Evolutionary conservation across 495 filamentous ascomycete genomes (phyloP).

Genomic region (Penicillium daleae): DNA sequence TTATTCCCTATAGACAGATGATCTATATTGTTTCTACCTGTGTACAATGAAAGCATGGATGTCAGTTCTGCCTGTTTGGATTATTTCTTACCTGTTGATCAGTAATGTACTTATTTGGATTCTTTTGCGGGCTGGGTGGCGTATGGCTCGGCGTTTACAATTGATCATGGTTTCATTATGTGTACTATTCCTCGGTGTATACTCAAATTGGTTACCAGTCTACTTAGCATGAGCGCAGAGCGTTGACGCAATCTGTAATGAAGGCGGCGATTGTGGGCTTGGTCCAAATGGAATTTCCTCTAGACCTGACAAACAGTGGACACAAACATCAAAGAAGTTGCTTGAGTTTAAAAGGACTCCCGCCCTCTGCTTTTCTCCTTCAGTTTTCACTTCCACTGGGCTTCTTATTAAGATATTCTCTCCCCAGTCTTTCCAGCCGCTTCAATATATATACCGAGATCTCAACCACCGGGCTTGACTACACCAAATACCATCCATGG

Average conservation of each 20-base stretch:
- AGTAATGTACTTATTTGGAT: constrained; percentile 6
- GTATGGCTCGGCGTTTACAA: constrained; percentile 3
- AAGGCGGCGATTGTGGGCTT: no score
- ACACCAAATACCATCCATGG: no score
- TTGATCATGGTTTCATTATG: not conserved
- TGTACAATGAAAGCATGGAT: constrained; percentile 13
- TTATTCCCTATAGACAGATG: not conserved
- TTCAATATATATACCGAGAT: not conserved
- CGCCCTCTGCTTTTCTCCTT: not conserved
- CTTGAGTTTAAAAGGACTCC: no score
- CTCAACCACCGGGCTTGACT: not conserved
- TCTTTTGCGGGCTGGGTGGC: constrained; percentile 10
- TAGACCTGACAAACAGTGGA: no score
- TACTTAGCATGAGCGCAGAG: no score
- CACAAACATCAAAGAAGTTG: not conserved
- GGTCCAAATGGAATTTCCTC: no score
- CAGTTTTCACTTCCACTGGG: not conserved
- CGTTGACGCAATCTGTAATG: no score
- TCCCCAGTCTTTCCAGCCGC: not conserved
- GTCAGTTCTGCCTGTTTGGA: not conserved
- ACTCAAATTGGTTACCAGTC: no score
- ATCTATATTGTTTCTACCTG: not conserved
- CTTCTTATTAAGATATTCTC: not conserved
- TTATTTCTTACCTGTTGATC: constrained; percentile 2
- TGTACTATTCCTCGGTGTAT: not conserved